Percentiles rank a stretch among this genome's conserved stretches.
Evolutionary conservation across 2,329 filamentous ascomycete species (phyloP).

Genomic region (Epichloe gansuensis): DNA sequence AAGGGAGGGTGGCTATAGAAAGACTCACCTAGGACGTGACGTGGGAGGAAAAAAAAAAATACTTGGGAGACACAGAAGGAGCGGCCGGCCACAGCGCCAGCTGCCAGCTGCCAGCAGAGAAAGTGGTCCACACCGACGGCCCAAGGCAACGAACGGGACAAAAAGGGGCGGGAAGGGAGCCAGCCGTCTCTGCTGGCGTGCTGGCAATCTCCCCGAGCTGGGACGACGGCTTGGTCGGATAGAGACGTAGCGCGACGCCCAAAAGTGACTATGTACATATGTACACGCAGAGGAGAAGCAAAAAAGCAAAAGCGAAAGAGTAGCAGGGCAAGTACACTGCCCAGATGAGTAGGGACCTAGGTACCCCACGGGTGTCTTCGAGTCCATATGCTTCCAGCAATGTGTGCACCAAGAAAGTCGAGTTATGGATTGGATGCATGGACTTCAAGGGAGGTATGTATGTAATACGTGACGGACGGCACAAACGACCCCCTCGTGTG

Average conservation of each 20-base stretch:
- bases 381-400: no score
- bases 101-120: neutral
- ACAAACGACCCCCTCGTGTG: neutral
- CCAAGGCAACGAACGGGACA: slow-evolving; percentile 4
- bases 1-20: neutral
- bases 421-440: no score
- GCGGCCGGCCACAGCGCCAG: neutral
- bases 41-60: neutral
- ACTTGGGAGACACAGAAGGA: neutral
- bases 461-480: neutral
- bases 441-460: no score
- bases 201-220: slow-evolving; percentile 1
- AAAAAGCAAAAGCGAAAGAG: no score
- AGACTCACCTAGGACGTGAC: neutral
- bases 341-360: no score
- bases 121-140: neutral
- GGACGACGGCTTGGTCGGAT: neutral
- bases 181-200: neutral
- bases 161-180: slow-evolving; percentile 1
- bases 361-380: no score
- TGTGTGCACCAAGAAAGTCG: no score
- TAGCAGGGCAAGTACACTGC: no score
- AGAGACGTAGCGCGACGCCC: neutral
- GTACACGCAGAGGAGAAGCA: no score
- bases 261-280: neutral